Evolutionary conservation across 352 stramenopile species (phyloP).

Genomic region (Pythium oligandrum): DNA sequence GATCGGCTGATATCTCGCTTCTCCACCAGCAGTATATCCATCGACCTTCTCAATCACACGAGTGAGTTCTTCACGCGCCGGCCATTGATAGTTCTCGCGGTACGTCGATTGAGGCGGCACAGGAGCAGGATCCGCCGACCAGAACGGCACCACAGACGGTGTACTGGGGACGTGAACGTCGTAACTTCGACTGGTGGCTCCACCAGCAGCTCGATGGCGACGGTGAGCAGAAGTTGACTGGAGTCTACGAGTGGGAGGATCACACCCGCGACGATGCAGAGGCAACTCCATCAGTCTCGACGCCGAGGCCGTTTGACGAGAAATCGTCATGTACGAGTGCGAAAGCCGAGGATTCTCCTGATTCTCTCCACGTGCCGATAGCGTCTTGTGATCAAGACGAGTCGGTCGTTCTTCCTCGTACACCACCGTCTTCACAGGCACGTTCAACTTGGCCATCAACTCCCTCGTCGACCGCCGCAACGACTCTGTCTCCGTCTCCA

Average conservation of each 20-base stretch:
- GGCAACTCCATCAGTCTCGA: neutral
- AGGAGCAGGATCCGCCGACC: too few relatives aligned
- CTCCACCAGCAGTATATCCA: too few relatives aligned
- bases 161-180: too few relatives aligned
- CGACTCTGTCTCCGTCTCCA: neutral
- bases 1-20: too few relatives aligned
- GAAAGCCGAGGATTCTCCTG: neutral
- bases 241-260: neutral
- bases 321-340: neutral
- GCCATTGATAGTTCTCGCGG: too few relatives aligned
- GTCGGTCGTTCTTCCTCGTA: neutral
- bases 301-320: neutral
- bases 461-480: conserved; percentile 5
- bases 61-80: too few relatives aligned
- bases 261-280: neutral
- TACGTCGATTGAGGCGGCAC: too few relatives aligned
- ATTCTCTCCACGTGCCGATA: neutral
- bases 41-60: too few relatives aligned
- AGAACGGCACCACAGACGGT: too few relatives aligned
- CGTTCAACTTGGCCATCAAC: conserved; percentile 9
- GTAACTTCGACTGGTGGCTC: too few relatives aligned
- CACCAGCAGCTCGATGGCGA: too few relatives aligned
- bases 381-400: neutral
- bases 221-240: neutral
- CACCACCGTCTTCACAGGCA: neutral